These are phyloP conservation scores for Monsonia emarginata DNA, from an alignment of 441 rosid genomes.

Conservation along the genomic window DNA sequence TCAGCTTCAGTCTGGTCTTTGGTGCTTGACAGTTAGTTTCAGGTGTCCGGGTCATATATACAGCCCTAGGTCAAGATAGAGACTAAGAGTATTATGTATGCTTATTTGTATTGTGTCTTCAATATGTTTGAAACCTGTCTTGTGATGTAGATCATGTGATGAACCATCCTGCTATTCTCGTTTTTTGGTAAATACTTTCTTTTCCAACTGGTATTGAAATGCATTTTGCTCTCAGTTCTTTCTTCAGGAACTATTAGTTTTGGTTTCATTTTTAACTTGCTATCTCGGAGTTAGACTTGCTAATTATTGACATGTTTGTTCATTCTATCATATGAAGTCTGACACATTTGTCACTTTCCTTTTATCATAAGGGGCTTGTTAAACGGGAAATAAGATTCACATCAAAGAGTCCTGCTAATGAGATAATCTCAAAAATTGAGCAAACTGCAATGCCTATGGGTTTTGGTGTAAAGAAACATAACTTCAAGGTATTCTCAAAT, in stretches of 20 bases:
- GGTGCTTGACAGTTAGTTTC: too few relatives aligned
- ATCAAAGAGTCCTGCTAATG: constrained; percentile 73
- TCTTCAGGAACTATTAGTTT: background rate
- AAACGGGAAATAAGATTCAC: constrained; percentile 89
- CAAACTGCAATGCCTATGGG: constrained; percentile 81
- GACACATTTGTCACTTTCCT: constrained; percentile 16
- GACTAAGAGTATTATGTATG: background rate
- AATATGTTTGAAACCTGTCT: background rate
- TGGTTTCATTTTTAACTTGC: background rate
- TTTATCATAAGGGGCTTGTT: constrained; percentile 62
- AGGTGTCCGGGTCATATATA: too few relatives aligned
- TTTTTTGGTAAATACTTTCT: background rate
- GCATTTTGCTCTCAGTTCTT: background rate
- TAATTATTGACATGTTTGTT: background rate
- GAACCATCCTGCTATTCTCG: background rate
- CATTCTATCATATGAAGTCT: background rate
- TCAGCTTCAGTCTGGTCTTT: too few relatives aligned
- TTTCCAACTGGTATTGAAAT: background rate
- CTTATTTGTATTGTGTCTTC: background rate
- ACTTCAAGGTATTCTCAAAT: constrained; percentile 54
- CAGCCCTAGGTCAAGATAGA: too few relatives aligned
- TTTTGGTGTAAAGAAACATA: constrained; percentile 81
- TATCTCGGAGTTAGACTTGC: background rate
- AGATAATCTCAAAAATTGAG: constrained; percentile 87
- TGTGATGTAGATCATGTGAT: background rate